Percentiles rank a stretch among this genome's conserved stretches.
These are phyloP conservation scores for Tieghemostelium lacteum DNA, from an alignment of 78 protist species.

Conservation along the genomic window DNA sequence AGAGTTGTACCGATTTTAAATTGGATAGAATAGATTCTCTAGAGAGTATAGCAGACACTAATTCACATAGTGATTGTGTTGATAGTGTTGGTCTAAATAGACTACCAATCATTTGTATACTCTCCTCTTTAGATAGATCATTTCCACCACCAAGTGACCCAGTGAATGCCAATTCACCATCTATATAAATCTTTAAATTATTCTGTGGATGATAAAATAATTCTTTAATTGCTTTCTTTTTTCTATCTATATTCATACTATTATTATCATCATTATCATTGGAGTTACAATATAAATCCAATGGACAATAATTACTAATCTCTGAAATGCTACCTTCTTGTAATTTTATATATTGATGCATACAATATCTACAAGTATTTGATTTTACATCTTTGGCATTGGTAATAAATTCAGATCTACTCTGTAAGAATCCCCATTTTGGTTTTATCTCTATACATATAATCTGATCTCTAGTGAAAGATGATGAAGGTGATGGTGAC, in stretches of 20 bases:
- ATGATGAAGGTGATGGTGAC: neutral
- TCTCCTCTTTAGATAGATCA: neutral
- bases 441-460: constrained; percentile 66
- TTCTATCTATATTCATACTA: constrained; percentile 36
- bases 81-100: neutral
- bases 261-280: too few species aligned
- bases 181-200: constrained; percentile 54
- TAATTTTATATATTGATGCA: constrained; percentile 61
- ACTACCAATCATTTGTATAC: neutral
- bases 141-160: constrained; percentile 70
- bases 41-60: constrained; percentile 4
- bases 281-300: constrained; percentile 64
- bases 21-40: constrained; percentile 14
- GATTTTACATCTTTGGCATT: neutral
- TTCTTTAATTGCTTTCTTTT: constrained; percentile 6
- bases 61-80: neutral
- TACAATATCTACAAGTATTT: constrained; percentile 63
- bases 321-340: constrained; percentile 27
- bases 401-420: neutral
- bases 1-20: constrained; percentile 13
- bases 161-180: constrained; percentile 48
- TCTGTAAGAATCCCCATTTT: constrained; percentile 45
- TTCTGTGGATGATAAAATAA: constrained; percentile 54
- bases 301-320: constrained; percentile 45
- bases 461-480: neutral